These are phyloP conservation scores for Ramalina intermedia DNA, from an alignment of 495 filamentous ascomycete genomes.

Conservation along the genomic window DNA sequence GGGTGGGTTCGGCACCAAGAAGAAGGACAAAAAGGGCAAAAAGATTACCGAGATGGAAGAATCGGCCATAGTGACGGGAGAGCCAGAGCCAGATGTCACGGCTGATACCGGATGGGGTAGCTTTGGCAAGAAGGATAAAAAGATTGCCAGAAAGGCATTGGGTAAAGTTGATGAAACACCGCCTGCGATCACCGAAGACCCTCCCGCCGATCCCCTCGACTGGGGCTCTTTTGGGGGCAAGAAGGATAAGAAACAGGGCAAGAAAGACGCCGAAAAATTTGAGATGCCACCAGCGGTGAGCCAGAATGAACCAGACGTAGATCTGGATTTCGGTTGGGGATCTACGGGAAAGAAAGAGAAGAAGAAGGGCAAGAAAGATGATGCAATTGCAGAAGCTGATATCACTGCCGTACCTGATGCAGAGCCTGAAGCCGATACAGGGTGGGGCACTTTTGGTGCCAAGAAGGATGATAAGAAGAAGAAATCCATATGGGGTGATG, in stretches of 20 bases:
- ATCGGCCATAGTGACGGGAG: neutral
- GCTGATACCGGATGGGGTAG: conserved; percentile 9
- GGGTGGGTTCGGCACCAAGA: conserved; percentile 15
- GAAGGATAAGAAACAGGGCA: conserved; percentile 27
- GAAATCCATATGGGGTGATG: conserved; percentile 12
- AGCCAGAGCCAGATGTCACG: conserved; percentile 11
- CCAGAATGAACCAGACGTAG: conserved; percentile 2
- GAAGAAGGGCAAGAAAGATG: conserved; percentile 16
- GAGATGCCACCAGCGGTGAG: conserved; percentile 1
- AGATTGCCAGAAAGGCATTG: conserved; percentile 20
- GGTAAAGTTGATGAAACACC: conserved; percentile 1
- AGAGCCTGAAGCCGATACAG: conserved; percentile 4
- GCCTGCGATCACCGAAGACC: conserved; percentile 9
- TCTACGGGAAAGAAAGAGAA: conserved; percentile 17
- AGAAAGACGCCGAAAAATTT: conserved; percentile 16
- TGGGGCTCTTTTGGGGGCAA: conserved; percentile 10
- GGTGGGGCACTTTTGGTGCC: conserved; percentile 1
- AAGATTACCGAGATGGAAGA: conserved; percentile 16
- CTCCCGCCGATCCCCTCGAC: neutral
- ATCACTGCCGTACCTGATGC: conserved; percentile 4
- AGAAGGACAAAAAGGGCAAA: conserved; percentile 19
- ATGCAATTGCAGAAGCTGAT: neutral
- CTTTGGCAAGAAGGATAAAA: conserved; percentile 15
- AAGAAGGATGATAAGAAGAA: conserved; percentile 17
- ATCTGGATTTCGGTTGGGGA: conserved; percentile 1